Evolutionary conservation across 371 early-diverging fungal genomes (phyloP).

Genomic region (Pancytospora philotis): DNA sequence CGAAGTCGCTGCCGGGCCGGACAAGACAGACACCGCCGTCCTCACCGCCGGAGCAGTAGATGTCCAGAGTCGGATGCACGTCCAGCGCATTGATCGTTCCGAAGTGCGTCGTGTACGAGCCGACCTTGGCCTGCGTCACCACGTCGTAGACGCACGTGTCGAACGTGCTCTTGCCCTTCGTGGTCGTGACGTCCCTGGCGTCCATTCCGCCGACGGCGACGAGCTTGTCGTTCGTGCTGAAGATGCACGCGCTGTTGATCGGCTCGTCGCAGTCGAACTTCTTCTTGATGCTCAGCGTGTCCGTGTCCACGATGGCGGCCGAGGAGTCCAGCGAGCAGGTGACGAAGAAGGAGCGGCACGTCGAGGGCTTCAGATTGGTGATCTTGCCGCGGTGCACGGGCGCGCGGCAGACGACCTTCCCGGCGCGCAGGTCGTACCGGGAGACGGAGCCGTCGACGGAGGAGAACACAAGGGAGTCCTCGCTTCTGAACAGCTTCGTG

Average conservation of each 20-base stretch:
- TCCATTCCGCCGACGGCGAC: slow-evolving; percentile 67
- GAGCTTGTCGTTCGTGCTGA: slow-evolving; percentile 63
- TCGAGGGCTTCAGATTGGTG: slow-evolving; percentile 79
- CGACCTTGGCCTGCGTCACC: slow-evolving; percentile 84
- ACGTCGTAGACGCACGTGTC: slow-evolving; percentile 94
- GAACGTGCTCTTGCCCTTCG: slow-evolving; percentile 82
- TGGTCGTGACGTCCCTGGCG: slow-evolving; percentile 85
- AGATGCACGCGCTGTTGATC: slow-evolving; percentile 82
- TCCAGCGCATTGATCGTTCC: slow-evolving; percentile 97
- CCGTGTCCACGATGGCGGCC: slow-evolving; percentile 74
- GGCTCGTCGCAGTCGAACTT: slow-evolving; percentile 77
- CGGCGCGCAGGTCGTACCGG: slow-evolving; percentile 47
- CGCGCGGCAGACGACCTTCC: slow-evolving; percentile 62
- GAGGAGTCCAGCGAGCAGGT: slow-evolving; percentile 87
- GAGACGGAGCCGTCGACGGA: slow-evolving; percentile 62
- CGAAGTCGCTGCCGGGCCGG: slow-evolving; percentile 46
- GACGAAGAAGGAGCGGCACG: slow-evolving; percentile 82
- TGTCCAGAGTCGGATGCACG: slow-evolving; percentile 79
- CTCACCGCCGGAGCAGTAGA: slow-evolving; percentile 58
- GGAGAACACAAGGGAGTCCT: slow-evolving; percentile 74
- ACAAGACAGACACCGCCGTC: slow-evolving; percentile 46
- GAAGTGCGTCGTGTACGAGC: slow-evolving; percentile 91
- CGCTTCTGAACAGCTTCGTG: slow-evolving; percentile 75
- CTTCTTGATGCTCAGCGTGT: slow-evolving; percentile 71
- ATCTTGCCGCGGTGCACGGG: slow-evolving; percentile 67